Evolutionary conservation across 2,329 filamentous ascomycete genomes (phyloP), one percentile per base, ranked within the genome.

Genomic region (Diaporthe amygdali): DNA sequence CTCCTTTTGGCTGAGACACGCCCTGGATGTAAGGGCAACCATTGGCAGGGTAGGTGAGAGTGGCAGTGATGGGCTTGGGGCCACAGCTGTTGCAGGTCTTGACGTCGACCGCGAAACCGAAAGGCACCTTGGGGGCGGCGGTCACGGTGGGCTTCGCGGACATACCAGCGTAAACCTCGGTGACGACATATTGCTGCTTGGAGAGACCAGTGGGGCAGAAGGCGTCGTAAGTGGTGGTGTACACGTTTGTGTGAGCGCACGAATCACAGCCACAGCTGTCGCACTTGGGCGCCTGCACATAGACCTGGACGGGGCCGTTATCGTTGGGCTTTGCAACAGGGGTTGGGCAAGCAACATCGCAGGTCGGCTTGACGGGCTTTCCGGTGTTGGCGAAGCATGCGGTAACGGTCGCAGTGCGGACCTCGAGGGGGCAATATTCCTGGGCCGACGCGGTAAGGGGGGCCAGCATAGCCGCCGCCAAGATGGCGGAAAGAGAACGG

Each of bases 171-270:
- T 68, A 68, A 9, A 56, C 55, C 52, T 68, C 66, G 32, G 66
- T 68, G 41, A 68, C 66, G 39, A 68, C 66, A 12, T 68, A 68
- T 30, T 59, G 52, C 34, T 68, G 66, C 41, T 59, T 49, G 66
- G 52, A 10, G 52, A 68, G 27, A 51, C 66, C 66, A n/a, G 66
- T 68, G 32, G 66, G 66, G 66, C 66, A 68, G 52, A 68, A 68
- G 52, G 27, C 66, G 39, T 68, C 66, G 66, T 68, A 68, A 14
- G 66, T 68, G 41, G 66, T 68, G 66, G 66, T 68, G 52, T 68
- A 68, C 12, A 68, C 25, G 44, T 59, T 68, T 55, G 52, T 68
- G 52, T 68, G 66, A 2, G 55, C 66, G 22, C 66, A 68, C 10
- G 52, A 27, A 30, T 68, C 66, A 22, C 66, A 68, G 51, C 66